Conservation (phyloP, 1,284 basidiomycete species). For the Ganoderma multipileum region DNA sequence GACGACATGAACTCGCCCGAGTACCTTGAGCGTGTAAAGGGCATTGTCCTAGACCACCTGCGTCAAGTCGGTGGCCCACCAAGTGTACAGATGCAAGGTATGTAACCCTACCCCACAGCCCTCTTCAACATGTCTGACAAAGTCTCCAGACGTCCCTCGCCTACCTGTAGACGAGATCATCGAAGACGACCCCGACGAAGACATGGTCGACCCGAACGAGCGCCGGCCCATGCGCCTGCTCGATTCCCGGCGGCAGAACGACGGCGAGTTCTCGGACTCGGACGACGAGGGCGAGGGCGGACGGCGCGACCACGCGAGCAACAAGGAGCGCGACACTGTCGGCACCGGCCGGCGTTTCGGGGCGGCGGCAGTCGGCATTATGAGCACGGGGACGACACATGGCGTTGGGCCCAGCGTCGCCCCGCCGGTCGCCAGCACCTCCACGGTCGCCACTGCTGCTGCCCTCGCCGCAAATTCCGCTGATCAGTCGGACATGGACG, state of each 20-base stretch:
- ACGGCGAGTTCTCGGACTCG: constrained; percentile 85
- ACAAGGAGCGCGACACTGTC: constrained; percentile 58
- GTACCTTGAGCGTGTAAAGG: constrained; percentile 93
- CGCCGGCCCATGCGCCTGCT: constrained; percentile 77
- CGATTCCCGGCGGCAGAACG: constrained; percentile 76
- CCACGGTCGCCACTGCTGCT: too few species aligned
- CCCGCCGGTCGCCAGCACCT: constrained; percentile 51
- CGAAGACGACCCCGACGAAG: constrained; percentile 87
- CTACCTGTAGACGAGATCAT: constrained; percentile 79
- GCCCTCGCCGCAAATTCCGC: constrained; percentile 27
- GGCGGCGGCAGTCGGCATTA: constrained; percentile 71
- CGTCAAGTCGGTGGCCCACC: constrained; percentile 87
- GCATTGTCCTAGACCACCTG: constrained; percentile 91
- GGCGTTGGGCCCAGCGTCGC: constrained; percentile 78
- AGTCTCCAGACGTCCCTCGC: constrained; percentile 71
- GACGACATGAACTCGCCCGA: constrained; percentile 95
- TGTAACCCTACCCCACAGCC: constrained; percentile 21
- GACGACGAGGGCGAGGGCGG: constrained; percentile 89
- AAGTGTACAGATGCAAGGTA: constrained; percentile 88
- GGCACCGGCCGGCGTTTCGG: constrained; percentile 63
- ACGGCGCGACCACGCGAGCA: constrained; percentile 67
- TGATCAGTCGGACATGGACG: constrained; percentile 42
- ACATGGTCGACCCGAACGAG: constrained; percentile 77
- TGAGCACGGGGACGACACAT: constrained; percentile 67
- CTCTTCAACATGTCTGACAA: constrained; percentile 8